Conservation (phyloP, 345 rosid genomes). For the Pugionium dolabratum region DNA sequence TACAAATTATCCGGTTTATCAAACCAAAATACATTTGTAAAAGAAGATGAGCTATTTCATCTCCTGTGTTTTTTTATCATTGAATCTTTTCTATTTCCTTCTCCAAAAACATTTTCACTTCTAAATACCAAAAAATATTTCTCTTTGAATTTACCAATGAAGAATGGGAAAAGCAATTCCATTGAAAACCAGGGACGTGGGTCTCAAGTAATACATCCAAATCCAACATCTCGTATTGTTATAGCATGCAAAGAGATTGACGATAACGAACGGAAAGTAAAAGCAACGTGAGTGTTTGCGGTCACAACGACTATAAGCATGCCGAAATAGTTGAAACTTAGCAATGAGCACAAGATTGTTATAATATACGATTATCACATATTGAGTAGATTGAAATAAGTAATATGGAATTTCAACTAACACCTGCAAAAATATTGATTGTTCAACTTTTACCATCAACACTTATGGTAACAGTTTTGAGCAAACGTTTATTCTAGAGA, state of each 20-base stretch:
- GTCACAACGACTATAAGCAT: constrained; percentile 48
- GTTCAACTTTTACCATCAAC: constrained; percentile 43
- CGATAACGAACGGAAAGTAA: constrained; percentile 37
- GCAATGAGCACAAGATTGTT: constrained; percentile 48
- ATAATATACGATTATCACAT: constrained; percentile 42
- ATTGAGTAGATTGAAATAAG: constrained; percentile 37
- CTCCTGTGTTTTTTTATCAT: no score
- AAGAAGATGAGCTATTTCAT: no score
- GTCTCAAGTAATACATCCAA: constrained; percentile 40
- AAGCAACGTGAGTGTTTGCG: constrained; percentile 46
- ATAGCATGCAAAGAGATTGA: constrained; percentile 49
- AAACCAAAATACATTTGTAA: no score
- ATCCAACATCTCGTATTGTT: constrained; percentile 39
- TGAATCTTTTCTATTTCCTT: no score
- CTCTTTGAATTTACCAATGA: constrained; percentile 27
- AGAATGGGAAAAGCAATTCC: constrained; percentile 33
- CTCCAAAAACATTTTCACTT: no score
- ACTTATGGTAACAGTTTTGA: constrained; percentile 36
- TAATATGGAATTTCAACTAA: constrained; percentile 53
- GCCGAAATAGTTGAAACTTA: constrained; percentile 46
- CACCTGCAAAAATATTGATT: constrained; percentile 43
- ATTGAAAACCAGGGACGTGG: constrained; percentile 39
- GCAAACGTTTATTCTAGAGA: constrained; percentile 43
- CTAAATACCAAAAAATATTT: no score
- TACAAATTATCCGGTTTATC: no score